Evolutionary conservation across 805 yeast genomes (phyloP), one percentile per base, ranked within the genome.

Genomic region (Myxozyma udenii): DNA sequence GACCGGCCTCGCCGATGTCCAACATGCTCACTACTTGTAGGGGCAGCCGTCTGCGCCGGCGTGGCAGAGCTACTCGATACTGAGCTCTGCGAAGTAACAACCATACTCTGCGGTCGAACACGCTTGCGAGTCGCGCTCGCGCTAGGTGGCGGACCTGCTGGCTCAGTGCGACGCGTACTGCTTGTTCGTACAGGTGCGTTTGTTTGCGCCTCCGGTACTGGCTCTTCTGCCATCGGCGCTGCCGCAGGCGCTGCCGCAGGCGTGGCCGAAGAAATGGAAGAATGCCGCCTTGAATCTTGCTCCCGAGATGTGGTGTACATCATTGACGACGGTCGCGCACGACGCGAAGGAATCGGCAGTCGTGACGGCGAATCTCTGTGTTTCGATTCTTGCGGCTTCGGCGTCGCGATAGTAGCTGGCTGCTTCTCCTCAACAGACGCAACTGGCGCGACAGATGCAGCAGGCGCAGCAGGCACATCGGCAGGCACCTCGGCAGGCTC

Each of bases 101-200:
- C 37, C 53, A 53, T 53, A 24, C 51, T 45, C 42, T 49, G 54
- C 12, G 53, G 57, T 30, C 56, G 49, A n/a, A 48, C 56, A 18
- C 56, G 38, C 35, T 43, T 47, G 16, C 49, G 5, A n/a, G 16
- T 2, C 14, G n/a, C 14, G 4, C 6, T 18, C 4, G 14, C 9
- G 21, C 19, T 11, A 14, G 48, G 9, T 3, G 37, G 22, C 22
- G 42, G 18, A 24, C 35, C 28, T 4, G 42, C 35, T 6, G 36
- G 25, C 7, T 25, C 14, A 22, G 40, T 12, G 4, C 16, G 1
- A 3, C 4, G 23, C 16, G 5, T 39, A 12, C 19, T 21, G 19
- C 38, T n/a, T 21, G 38, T 21, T 35, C 16, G 38, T n/a, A 14
- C 38, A 7, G 21, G 16, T n/a, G n/a, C 12, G 21, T 14, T 5